phyloP scores from a whole-genome alignment of 2,329 filamentous ascomycete genomes.

The Coleophoma cylindrospora region DNA sequence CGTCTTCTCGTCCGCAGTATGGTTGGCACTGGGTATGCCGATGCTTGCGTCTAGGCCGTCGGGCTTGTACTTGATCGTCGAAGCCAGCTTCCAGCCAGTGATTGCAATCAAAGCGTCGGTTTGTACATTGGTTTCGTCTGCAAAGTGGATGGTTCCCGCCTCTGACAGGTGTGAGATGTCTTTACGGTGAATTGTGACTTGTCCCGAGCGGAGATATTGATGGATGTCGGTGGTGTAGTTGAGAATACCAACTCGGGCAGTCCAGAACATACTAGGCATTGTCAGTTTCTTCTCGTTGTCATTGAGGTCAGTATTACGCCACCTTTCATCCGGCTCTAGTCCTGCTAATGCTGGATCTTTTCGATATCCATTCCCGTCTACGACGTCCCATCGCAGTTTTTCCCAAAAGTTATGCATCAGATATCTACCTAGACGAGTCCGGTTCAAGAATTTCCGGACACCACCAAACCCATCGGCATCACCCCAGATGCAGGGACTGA shows the following conservation, averaged over 20 bases:
- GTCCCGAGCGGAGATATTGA: conserved; percentile 44
- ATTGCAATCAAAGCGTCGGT: not conserved
- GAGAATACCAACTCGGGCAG: conserved; percentile 50
- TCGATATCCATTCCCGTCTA: conserved; percentile 40
- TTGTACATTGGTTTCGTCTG: not conserved
- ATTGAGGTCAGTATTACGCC: too few relatives aligned
- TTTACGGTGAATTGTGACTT: not conserved
- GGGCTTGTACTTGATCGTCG: not conserved
- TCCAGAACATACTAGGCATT: conserved; percentile 34
- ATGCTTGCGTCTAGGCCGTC: not conserved
- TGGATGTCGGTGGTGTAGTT: conserved; percentile 53
- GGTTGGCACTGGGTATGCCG: not conserved
- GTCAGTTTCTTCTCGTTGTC: conserved; percentile 31
- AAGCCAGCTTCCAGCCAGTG: not conserved
- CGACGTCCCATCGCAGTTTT: conserved; percentile 48
- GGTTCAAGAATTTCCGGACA: conserved; percentile 50
- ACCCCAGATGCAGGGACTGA: conserved; percentile 72
- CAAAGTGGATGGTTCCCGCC: not conserved
- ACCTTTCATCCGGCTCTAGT: conserved; percentile 34
- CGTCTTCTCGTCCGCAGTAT: not conserved
- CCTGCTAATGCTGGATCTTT: conserved; percentile 34
- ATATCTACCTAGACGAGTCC: conserved; percentile 47
- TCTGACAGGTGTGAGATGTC: not conserved
- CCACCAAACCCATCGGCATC: conserved; percentile 52
- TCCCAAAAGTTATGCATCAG: conserved; percentile 52